Base-by-base conservation (phyloP, 2,329 filamentous ascomycete species). In the Teratosphaeria zuluensis region DNA sequence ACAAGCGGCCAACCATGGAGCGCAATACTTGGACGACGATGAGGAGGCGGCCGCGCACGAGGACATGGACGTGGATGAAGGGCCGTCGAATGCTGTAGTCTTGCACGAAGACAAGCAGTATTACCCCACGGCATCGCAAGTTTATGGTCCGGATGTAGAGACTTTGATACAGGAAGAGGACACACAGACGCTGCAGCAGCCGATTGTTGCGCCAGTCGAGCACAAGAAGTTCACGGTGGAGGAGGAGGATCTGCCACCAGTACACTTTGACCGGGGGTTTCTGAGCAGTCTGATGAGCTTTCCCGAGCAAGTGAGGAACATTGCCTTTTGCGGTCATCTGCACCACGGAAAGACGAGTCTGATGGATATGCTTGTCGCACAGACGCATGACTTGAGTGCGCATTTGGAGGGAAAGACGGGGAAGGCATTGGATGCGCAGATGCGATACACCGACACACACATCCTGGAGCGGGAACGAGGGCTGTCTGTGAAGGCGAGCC, bases 91-190 rank as follows among this genome's bases (percentile, higher is more conserved):
- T 74, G 92, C 94, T 56, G 91, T 99, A n/a, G 83, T 99, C 59
- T 83, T 99, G 53, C 94, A 99, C 76, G 94, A 99, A 80, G 94
- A 99, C 77, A 99, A 99, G 75, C 94, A 97, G 73, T 99, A 99
- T 75, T 99, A 99, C 72, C 94, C 94, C 32, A 96, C 92, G n/a
- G 94, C 94, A 58, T 87, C 92, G 71, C 94, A 99, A 74, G 86
- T 96, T 51, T 99, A 97, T 72, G 94, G 94, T 56, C 82, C 86
- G 67, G 92, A 94, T 75, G 94, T 99, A 68, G 94, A 99, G 76
- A 94, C 92, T 1, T 78, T 96, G 74, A 92, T 99, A 42, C 89
- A 97, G 71, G 94, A 99, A 74, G 94, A 97, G 77, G 94, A 99
- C 78, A 89, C 92, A 60, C 94, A 99, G 73, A 89, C 92, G 53